Evolutionary conservation across 2,329 filamentous ascomycete species (phyloP).

Genomic region (Colletotrichum magnum): DNA sequence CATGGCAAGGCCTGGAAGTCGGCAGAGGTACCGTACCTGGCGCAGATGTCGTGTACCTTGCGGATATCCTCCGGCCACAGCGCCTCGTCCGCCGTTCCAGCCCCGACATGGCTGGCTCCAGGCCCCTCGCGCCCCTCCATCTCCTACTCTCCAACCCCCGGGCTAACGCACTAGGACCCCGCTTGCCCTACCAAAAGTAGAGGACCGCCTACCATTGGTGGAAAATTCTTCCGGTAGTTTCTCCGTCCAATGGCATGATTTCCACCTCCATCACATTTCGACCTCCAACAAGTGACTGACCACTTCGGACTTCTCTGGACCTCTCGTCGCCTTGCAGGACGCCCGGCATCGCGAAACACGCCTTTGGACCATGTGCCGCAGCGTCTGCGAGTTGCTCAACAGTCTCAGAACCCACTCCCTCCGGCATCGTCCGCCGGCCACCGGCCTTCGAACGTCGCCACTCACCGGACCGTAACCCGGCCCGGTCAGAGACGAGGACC

Average conservation of each 20-base stretch:
- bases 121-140: slow-evolving; percentile 28
- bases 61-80: slow-evolving; percentile 15
- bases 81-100: slow-evolving; percentile 4
- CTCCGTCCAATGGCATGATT: slow-evolving; percentile 31
- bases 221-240: slow-evolving; percentile 26
- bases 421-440: not conserved
- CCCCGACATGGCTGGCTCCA: slow-evolving; percentile 7
- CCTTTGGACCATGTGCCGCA: not conserved
- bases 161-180: slow-evolving; percentile 12
- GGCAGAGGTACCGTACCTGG: not conserved
- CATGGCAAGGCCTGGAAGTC: not conserved
- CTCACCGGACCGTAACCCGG: slow-evolving; percentile 11
- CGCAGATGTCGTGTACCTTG: not conserved
- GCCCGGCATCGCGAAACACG: not conserved
- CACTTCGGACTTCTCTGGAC: slow-evolving; percentile 10
- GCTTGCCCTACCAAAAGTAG: slow-evolving; percentile 9
- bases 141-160: slow-evolving; percentile 20
- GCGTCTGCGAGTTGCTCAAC: slow-evolving; percentile 3
- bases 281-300: slow-evolving; percentile 6
- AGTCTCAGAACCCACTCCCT: not conserved
- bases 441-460: not conserved
- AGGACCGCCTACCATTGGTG: slow-evolving; percentile 10
- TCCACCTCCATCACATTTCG: slow-evolving; percentile 19
- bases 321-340: not conserved
- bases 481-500: not conserved